Conservation (phyloP, 148 eudicot species). For the Suaeda aralocaspica region DNA sequence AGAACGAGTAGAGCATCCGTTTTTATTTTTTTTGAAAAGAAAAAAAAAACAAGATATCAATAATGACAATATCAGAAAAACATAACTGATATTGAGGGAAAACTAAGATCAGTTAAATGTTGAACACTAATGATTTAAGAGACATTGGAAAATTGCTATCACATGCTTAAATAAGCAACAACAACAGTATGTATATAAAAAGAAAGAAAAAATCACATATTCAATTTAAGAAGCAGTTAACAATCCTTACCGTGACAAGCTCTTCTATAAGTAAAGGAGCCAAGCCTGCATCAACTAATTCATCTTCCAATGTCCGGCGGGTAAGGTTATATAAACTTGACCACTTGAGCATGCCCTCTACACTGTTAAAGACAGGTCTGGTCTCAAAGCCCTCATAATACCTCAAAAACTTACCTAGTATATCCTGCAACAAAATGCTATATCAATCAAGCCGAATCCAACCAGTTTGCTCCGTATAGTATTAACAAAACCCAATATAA, state of each 20-base stretch:
- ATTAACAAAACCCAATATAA: not conserved
- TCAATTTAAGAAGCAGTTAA: not conserved
- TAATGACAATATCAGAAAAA: not conserved
- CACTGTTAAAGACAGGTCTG: slow-evolving; percentile 72
- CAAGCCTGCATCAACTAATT: slow-evolving; percentile 58
- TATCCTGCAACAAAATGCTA: slow-evolving; percentile 37
- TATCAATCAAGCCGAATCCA: not conserved
- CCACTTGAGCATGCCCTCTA: slow-evolving; percentile 90
- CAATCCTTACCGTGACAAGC: slow-evolving; percentile 70
- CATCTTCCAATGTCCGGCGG: slow-evolving; percentile 53
- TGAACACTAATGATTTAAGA: not conserved
- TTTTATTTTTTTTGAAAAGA: too few relatives aligned
- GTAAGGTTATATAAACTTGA: slow-evolving; percentile 78
- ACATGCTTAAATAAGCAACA: not conserved
- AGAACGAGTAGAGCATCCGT: too few relatives aligned
- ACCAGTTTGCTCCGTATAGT: not conserved
- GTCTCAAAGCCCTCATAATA: slow-evolving; percentile 52
- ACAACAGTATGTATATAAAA: not conserved
- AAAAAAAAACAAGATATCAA: not conserved
- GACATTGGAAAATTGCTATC: not conserved
- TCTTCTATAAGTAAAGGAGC: slow-evolving; percentile 73
- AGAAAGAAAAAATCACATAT: not conserved
- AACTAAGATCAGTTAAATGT: not conserved
- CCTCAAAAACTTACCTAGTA: slow-evolving; percentile 54
- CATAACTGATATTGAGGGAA: not conserved